Base-by-base conservation (phyloP, 371 early-diverging fungal species). In the Conidiobolus incongruus region DNA sequence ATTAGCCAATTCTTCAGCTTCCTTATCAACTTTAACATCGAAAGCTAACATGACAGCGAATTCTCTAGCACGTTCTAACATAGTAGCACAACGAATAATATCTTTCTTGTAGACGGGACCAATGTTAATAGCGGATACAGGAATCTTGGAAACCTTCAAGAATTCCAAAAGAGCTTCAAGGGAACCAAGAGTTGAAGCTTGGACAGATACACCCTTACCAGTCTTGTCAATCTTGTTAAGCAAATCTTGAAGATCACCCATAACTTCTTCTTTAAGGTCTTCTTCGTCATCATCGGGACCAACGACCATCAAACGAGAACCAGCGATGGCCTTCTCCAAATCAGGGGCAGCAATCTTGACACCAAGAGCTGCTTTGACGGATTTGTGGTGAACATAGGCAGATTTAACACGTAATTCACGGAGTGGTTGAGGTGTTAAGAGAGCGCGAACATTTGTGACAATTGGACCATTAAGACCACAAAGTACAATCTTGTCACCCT, bases 101-200 rank as follows among this genome's bases (percentile, higher is more conserved):
- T 99, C 99, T 66, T 93, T 96, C 59, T 86, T 97, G 68, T 91
- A 90, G 2, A 99, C 88, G 24, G 91, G 92, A 32, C 99, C 99
- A 60, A 99, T 88, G 58, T 94, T 90, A 61, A 97, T 88, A 34
- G 84, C 90, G 23, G 87, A 75, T 8, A 99, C 96, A 17, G 98
- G 99, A 54, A 99, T 92, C 58, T 95, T 85, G 42, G 74, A 76
- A 19, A 73, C 66, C 45, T 81, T 80, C 62, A 99, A 65, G 74
- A 99, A 97, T 40, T 85, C 79, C 40, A 99, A 66, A 48, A 99
- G 70, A 13, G 99, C 99, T 70, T 99, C 99, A 38, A 99, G 70
- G 2, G 99, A 95, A 48, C 99, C 99, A 28, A 99, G 69, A 17
- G 99, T 99, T 15, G 93, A 91, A 2, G 99, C 98, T 57, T 97